phyloP scores from a whole-genome alignment of 2,329 filamentous ascomycete species.

The Ceratocystis lukuohia region DNA sequence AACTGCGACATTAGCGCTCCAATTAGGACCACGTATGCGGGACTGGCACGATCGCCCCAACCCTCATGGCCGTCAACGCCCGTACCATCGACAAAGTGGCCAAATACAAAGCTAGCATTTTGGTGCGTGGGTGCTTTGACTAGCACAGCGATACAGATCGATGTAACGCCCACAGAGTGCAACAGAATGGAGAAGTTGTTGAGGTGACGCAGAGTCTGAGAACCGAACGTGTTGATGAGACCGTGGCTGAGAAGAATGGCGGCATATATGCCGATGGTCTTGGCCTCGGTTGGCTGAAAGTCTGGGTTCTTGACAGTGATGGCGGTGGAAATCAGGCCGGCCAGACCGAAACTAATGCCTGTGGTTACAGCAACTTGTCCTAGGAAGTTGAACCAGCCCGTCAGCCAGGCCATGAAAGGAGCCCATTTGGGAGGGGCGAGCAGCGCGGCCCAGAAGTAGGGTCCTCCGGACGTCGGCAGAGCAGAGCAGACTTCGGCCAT shows the following conservation, averaged over 20 bases:
- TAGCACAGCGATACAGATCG: conserved; percentile 41
- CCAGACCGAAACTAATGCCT: conserved; percentile 32
- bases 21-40: conserved; percentile 41
- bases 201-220: conserved; percentile 40
- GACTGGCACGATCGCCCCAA: conserved; percentile 40
- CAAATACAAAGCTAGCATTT: conserved; percentile 42
- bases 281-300: conserved; percentile 24
- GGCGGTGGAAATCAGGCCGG: conserved; percentile 29
- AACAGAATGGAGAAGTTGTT: conserved; percentile 44
- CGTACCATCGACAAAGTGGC: conserved; percentile 40
- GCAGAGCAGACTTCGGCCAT: conserved; percentile 49
- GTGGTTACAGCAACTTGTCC: conserved; percentile 33
- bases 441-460: conserved; percentile 48
- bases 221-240: conserved; percentile 44
- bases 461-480: conserved; percentile 44
- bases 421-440: conserved; percentile 32
- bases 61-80: conserved; percentile 33
- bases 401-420: conserved; percentile 23
- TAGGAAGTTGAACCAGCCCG: conserved; percentile 32
- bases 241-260: conserved; percentile 42
- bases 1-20: conserved; percentile 42
- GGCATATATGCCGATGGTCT: conserved; percentile 46
- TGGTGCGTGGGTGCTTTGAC: conserved; percentile 45
- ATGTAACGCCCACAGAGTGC: conserved; percentile 39
- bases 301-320: conserved; percentile 28